phyloP scores from a whole-genome alignment of 2,329 filamentous ascomycete genomes.

The Microdochium trichocladiopsis region DNA sequence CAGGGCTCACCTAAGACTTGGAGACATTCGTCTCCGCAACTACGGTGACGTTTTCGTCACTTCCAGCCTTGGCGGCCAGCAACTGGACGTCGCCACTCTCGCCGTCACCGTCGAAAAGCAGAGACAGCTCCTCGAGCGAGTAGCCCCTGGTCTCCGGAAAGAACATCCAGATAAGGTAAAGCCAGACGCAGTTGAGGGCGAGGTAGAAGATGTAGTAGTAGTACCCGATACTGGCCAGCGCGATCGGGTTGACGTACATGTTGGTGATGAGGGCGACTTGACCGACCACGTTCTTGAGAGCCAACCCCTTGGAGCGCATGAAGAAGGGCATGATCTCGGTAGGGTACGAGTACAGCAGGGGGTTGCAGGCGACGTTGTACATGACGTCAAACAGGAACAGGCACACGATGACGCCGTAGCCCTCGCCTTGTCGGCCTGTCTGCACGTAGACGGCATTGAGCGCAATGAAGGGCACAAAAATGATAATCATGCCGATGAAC shows the following conservation, averaged over 20 bases:
- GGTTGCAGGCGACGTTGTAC: conserved; percentile 4
- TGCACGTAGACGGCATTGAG: too few species aligned
- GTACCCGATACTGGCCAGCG: conserved; percentile 5
- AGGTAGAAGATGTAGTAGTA: conserved; percentile 11
- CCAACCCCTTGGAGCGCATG: conserved; percentile 47
- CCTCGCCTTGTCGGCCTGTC: too few species aligned
- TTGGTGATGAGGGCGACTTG: conserved; percentile 6
- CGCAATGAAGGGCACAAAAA: too few species aligned
- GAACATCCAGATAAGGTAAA: conserved; percentile 7
- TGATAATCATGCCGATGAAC: too few species aligned
- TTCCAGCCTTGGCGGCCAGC: too few species aligned
- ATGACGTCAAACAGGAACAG: conserved; percentile 3
- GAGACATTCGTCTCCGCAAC: too few species aligned
- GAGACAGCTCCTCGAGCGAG: conserved; percentile 7
- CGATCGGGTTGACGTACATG: conserved; percentile 6
- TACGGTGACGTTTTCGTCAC: too few species aligned
- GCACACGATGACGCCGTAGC: conserved; percentile 2
- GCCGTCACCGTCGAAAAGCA: conserved; percentile 3
- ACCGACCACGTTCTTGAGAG: conserved; percentile 6
- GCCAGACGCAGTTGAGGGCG: conserved; percentile 6
- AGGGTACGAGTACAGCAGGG: conserved; percentile 37
- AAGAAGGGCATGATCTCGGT: conserved; percentile 61
- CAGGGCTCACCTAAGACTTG: too few species aligned
- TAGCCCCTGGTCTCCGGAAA: conserved; percentile 9
- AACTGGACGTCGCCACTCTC: too few species aligned